Evolutionary conservation across 495 filamentous ascomycete genomes (phyloP).

Genomic region (Extremus antarcticus): DNA sequence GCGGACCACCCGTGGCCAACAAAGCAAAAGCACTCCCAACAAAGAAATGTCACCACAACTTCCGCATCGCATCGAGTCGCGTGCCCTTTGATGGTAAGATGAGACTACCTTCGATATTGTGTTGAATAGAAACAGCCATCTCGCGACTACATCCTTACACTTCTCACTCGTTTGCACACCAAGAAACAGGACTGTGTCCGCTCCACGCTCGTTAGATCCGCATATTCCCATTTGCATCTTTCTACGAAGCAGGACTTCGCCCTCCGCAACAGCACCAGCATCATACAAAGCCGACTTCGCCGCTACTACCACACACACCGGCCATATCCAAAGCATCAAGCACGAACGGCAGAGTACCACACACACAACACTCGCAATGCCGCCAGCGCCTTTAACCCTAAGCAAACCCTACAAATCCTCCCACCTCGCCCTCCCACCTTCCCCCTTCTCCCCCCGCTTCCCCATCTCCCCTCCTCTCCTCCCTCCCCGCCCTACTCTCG

Average conservation of each 20-base stretch:
- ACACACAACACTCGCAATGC: constrained; percentile 7
- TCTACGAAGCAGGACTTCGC: constrained; percentile 18
- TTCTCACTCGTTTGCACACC: neutral
- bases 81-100: constrained; percentile 1
- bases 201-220: neutral
- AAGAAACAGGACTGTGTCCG: neutral
- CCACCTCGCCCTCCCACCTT: constrained; percentile 26
- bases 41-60: neutral
- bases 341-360: too few species aligned
- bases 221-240: neutral
- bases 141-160: neutral
- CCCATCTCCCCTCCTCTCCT: constrained; percentile 21
- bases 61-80: neutral
- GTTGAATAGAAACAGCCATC: neutral
- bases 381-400: constrained; percentile 15
- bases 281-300: constrained; percentile 3
- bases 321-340: too few species aligned
- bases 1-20: neutral
- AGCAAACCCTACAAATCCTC: constrained; percentile 27
- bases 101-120: neutral
- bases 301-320: too few species aligned
- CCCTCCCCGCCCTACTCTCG: neutral
- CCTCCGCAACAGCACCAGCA: neutral
- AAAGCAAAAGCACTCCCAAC: neutral
- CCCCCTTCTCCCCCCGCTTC: constrained; percentile 27